Percentiles rank a stretch among this genome's conserved stretches.
Evolutionary conservation across 306 rosid species (phyloP).

Genomic region (Corylus avellana): DNA sequence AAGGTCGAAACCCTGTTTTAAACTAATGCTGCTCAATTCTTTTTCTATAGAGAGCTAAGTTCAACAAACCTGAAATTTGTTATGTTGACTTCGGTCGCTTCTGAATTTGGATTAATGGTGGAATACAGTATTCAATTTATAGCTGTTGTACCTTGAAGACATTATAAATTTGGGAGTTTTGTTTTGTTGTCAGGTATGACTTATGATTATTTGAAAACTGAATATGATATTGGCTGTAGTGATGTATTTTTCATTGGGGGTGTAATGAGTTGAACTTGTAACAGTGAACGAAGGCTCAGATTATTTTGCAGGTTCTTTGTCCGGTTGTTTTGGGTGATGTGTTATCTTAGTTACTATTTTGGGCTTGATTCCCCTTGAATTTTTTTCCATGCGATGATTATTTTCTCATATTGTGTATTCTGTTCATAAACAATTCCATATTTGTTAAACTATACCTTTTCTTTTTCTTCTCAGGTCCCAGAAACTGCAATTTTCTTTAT

Average conservation of each 20-base stretch:
- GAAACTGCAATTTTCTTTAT: slow-evolving; percentile 89
- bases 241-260: not conserved
- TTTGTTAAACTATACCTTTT: not conserved
- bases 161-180: not conserved
- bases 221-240: slow-evolving; percentile 10
- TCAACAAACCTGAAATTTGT: not conserved
- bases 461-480: slow-evolving; percentile 67
- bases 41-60: not conserved
- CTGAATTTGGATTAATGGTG: slow-evolving; percentile 1
- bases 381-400: not conserved
- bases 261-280: slow-evolving; percentile 1
- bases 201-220: not conserved
- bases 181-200: not conserved
- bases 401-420: slow-evolving; percentile 5
- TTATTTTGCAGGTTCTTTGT: slow-evolving; percentile 1
- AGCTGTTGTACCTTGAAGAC: not conserved
- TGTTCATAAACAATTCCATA: not conserved
- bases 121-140: not conserved
- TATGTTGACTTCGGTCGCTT: not conserved
- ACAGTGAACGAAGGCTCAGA: not conserved
- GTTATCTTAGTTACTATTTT: not conserved
- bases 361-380: not conserved
- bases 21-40: not conserved
- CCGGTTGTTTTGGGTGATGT: slow-evolving; percentile 5
- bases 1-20: not conserved